Base-by-base conservation (phyloP, 768 basidiomycete genomes). In the Suillus weaverae region DNA sequence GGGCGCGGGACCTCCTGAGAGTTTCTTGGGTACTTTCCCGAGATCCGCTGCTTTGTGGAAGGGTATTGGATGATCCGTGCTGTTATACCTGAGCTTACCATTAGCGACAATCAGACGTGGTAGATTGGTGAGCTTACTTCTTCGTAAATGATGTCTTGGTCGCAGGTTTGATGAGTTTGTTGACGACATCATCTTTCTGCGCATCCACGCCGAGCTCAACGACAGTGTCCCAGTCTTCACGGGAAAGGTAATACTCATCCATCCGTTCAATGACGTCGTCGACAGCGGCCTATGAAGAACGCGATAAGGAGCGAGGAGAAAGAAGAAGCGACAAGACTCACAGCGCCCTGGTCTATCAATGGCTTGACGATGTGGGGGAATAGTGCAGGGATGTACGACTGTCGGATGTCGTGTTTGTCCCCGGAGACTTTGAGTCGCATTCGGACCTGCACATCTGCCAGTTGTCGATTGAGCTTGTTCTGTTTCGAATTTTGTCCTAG, bases 401-500 rank as follows among this genome's bases (percentile, higher is more conserved):
- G 91, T 60, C 97, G 85, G 68, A 99, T 94, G 76, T 99, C 97
- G 7, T 82, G 75, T 77, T 91, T 91, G 78, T 97, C 88, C 7
- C 94, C 95, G 9, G 96, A 97, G 0, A 95, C 92, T 71, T 90
- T 92, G 64, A 99, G 84, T 2, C 97, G 89, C 97, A 99, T 97
- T 57, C 91, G 90, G 51, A 94, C 91, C 76, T 99, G 97, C 11
- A 98, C 88, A 65, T 99, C 97, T 43, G 85, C 85, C 20, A 99
- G 81, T 67, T 91, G 89, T 43, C 96, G 85, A 62, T 74, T 81
- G 0, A 98, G 84, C 71, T 97, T 97, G 68, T 72, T 83, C 75
- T 92, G 90, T 72, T 96, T 97, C 64, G 97, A 99, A 76, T 99
- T 99, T 73, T 99, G 95, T 10, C 97, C 97, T 16, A 99, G 88